These are phyloP conservation scores for Phytophthora crassamura DNA, from an alignment of 352 stramenopile genomes.

Conservation along the genomic window DNA sequence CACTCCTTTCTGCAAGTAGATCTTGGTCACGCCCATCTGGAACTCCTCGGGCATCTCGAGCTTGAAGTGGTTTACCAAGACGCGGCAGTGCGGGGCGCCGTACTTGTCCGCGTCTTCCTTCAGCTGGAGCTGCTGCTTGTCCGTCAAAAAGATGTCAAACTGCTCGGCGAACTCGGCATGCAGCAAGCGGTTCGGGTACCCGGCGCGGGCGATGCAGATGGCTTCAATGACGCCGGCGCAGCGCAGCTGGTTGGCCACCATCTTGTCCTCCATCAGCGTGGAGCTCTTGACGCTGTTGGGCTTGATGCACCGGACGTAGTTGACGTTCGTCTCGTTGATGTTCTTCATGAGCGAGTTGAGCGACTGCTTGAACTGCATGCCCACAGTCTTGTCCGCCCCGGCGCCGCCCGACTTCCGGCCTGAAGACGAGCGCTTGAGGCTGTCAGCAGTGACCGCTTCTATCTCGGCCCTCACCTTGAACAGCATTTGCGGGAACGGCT, in stretches of 20 bases:
- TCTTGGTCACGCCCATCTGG: constrained; percentile 86
- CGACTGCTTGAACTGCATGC: constrained; percentile 84
- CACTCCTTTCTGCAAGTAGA: constrained; percentile 88
- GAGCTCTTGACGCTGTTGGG: constrained; percentile 80
- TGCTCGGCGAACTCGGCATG: constrained; percentile 78
- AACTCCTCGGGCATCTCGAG: constrained; percentile 71
- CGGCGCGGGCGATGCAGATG: constrained; percentile 76
- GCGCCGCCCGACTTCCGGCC: constrained; percentile 14
- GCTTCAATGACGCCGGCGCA: constrained; percentile 86
- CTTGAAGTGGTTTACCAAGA: constrained; percentile 69
- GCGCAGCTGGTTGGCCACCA: constrained; percentile 82
- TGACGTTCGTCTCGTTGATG: constrained; percentile 76
- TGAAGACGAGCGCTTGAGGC: constrained; percentile 34
- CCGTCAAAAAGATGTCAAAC: constrained; percentile 74
- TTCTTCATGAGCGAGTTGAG: constrained; percentile 74
- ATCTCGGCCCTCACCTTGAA: constrained; percentile 59
- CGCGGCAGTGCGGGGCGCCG: constrained; percentile 43
- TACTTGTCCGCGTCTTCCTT: constrained; percentile 34
- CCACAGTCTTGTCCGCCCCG: constrained; percentile 59
- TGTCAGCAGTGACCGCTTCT: constrained; percentile 30
- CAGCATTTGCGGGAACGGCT: constrained; percentile 61
- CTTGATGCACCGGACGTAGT: constrained; percentile 90
- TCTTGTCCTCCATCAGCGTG: constrained; percentile 62
- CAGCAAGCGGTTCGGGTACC: constrained; percentile 78
- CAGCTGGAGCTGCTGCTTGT: constrained; percentile 44